Percentiles rank a stretch among this genome's conserved stretches.
Conservation (phyloP, 148 eudicot genomes). For the Rheum nobile region DNA sequence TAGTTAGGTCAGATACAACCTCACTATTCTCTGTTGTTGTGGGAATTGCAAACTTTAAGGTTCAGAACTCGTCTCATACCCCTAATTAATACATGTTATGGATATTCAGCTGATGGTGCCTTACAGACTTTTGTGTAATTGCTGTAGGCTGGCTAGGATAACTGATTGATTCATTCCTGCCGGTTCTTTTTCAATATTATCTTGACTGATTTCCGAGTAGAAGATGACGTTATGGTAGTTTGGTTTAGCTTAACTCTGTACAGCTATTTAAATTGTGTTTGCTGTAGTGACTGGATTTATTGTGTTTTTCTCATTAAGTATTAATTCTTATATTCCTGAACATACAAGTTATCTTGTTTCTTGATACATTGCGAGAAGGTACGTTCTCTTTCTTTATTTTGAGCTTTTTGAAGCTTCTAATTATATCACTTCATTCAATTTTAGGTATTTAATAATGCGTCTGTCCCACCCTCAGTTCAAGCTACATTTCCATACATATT, state of each 20-base stretch:
- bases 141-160: not conserved
- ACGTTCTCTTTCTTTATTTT: not conserved
- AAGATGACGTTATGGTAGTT: not conserved
- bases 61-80: not conserved
- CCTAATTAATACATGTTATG: not conserved
- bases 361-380: not conserved
- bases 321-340: not conserved
- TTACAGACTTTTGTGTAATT: not conserved
- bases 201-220: not conserved
- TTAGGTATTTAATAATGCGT: conserved; percentile 69
- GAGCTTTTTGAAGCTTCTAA: not conserved
- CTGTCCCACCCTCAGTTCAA: conserved; percentile 80
- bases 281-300: not conserved
- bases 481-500: conserved; percentile 79
- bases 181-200: not conserved
- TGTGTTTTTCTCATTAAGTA: not conserved
- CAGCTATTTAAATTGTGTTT: not conserved
- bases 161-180: not conserved
- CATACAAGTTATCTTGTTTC: not conserved
- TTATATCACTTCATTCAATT: not conserved
- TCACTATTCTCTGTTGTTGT: not conserved
- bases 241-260: not conserved
- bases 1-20: not conserved
- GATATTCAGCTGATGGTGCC: not conserved
- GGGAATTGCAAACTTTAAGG: not conserved